These are phyloP conservation scores for Pseudocercospora ulei DNA, from an alignment of 2,329 filamentous ascomycete genomes.

Conservation along the genomic window DNA sequence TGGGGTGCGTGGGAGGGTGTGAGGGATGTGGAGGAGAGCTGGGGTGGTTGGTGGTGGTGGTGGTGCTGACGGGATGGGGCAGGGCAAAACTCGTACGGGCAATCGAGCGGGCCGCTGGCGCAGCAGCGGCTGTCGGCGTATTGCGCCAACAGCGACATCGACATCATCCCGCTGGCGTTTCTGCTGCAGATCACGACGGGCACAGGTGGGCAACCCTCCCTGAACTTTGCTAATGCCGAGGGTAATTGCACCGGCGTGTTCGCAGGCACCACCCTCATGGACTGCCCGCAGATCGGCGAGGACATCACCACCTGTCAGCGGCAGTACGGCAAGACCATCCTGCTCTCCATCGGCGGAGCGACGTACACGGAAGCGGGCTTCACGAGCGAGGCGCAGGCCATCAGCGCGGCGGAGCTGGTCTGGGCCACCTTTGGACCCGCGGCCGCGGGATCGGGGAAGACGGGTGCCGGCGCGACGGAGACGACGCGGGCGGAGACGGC, in stretches of 20 bases:
- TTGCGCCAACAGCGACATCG: constrained; percentile 46
- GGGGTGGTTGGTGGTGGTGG: no score
- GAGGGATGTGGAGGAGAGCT: neutral
- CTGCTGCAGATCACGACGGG: constrained; percentile 46
- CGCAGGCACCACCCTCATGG: constrained; percentile 48
- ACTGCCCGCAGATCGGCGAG: constrained; percentile 53
- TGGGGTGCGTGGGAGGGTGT: constrained; percentile 6
- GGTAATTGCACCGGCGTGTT: constrained; percentile 51
- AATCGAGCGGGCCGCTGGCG: constrained; percentile 38
- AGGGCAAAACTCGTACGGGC: constrained; percentile 51
- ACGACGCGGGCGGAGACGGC: neutral
- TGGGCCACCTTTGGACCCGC: constrained; percentile 62
- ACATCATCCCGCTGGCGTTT: constrained; percentile 57
- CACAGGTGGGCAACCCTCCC: constrained; percentile 39
- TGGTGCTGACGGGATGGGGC: neutral
- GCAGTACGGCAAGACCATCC: constrained; percentile 56
- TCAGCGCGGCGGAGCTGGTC: constrained; percentile 50
- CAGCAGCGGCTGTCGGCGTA: constrained; percentile 52
- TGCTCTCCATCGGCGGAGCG: constrained; percentile 62
- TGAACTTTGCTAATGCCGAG: constrained; percentile 58
- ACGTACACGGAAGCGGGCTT: constrained; percentile 63
- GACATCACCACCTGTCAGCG: constrained; percentile 53
- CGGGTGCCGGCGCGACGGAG: neutral
- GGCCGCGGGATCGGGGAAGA: neutral
- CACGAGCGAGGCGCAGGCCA: constrained; percentile 44